Evolutionary conservation across 371 early-diverging fungal species (phyloP).

Genomic region (Mortierella sp.): DNA sequence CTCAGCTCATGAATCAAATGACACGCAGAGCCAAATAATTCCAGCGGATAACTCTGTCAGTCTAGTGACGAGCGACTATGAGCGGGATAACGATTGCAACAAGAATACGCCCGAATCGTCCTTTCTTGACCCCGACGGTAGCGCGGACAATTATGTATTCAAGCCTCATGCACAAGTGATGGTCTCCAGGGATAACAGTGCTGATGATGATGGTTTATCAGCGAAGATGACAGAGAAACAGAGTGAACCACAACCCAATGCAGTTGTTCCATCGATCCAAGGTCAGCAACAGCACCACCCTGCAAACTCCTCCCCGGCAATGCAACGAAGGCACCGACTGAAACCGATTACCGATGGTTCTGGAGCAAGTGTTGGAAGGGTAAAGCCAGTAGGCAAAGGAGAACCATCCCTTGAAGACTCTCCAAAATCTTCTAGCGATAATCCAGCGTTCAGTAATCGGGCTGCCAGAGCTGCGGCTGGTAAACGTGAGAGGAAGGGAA

Average conservation of each 20-base stretch:
- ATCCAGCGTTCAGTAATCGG: conserved; percentile 25
- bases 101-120: conserved; percentile 33
- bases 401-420: conserved; percentile 13
- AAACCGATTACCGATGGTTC: neutral
- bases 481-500: conserved; percentile 47
- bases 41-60: conserved; percentile 10
- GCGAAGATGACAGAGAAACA: neutral
- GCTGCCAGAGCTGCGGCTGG: conserved; percentile 46
- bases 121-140: conserved; percentile 4
- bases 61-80: conserved; percentile 28
- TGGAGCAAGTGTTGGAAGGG: neutral
- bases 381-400: neutral
- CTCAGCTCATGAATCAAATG: no score
- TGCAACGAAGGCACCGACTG: conserved; percentile 4
- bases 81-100: conserved; percentile 29
- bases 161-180: no score
- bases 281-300: neutral
- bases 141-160: neutral
- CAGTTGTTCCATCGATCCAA: neutral
- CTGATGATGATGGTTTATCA: neutral
- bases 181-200: neutral
- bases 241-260: neutral
- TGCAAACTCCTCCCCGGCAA: neutral
- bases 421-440: conserved; percentile 13
- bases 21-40: conserved; percentile 7